phyloP scores from a whole-genome alignment of 345 rosid species.

The Laguncularia racemosa region DNA sequence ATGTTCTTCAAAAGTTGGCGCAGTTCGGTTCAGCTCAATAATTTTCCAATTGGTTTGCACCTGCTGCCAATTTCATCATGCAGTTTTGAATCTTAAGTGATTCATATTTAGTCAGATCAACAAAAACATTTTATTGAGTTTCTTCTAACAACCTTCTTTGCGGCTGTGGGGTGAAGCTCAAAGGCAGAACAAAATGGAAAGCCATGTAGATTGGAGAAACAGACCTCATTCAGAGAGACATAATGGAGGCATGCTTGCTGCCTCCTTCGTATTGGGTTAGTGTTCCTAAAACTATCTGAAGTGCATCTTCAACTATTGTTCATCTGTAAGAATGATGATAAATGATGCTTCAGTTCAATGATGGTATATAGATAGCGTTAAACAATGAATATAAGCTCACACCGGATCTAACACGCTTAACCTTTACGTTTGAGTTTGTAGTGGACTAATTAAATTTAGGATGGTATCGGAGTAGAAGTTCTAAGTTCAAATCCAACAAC shows the following conservation, averaged over 20 bases:
- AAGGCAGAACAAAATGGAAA: conserved; percentile 35
- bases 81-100: too few relatives aligned
- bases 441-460: too few relatives aligned
- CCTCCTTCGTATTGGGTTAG: conserved; percentile 50
- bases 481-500: too few relatives aligned
- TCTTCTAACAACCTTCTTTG: conserved; percentile 4
- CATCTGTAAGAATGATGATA: too few relatives aligned
- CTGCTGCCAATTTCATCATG: neutral
- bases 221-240: conserved; percentile 49
- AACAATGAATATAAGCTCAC: too few relatives aligned
- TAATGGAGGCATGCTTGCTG: conserved; percentile 81
- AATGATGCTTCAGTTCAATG: too few relatives aligned
- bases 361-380: too few relatives aligned
- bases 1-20: conserved; percentile 2
- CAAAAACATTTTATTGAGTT: neutral
- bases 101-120: too few relatives aligned
- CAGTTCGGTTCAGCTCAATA: conserved; percentile 5
- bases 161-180: conserved; percentile 41
- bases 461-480: too few relatives aligned
- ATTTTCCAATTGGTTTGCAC: conserved; percentile 1
- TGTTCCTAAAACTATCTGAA: neutral
- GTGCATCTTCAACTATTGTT: conserved; percentile 1
- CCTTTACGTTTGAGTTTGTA: too few relatives aligned
- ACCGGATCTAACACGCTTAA: too few relatives aligned
- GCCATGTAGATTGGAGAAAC: conserved; percentile 64